Evolutionary conservation across 2,329 filamentous ascomycete species (phyloP), one percentile per base, ranked within the genome.

Genomic region (Aspergillus nomiae): DNA sequence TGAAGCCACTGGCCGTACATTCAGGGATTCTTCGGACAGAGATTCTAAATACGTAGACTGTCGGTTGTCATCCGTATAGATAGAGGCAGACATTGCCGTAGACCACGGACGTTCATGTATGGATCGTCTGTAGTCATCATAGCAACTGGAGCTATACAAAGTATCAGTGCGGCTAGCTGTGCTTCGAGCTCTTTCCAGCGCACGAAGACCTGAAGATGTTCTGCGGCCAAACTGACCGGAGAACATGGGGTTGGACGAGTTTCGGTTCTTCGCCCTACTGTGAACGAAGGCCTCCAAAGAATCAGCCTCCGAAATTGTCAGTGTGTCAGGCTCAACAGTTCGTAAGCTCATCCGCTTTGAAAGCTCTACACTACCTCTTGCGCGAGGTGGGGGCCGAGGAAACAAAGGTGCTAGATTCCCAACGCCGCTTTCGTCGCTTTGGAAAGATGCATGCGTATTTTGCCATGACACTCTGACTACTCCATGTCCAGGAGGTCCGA

Each of bases 271-370:
- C 48, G 76, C 76, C 4, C 76, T 75, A 50, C 70, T 73, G 62
- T 78, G 76, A 16, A 78, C 75, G 60, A 78, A 78, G 4, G 76
- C 76, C 57, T 78, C 76, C 12, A 78, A 62, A 8, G 76, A 78
- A 56, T 77, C 76, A 1, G 73, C 68, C 56, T 78, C 76, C 9
- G 76, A 77, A 41, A 73, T 67, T 16, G 70, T 73, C 7, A 73
- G 68, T 43, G 69, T 71, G 56, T 73, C 72, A 4, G 67, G 74
- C 21, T 76, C 73, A 11, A 77, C 71, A 0, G 74, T 63, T 41
- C 71, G 70, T 26, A 77, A 41, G 7, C 73, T 77, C 58, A 72
- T 63, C 50, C 74, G 71, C 46, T 73, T 75, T 10, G 72, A 41
- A 70, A 71, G 63, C 63, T 76, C 53, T 65, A 71, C 61, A 68